Conservation (phyloP, 2,329 filamentous ascomycete genomes). For the Zalaria obscura region DNA sequence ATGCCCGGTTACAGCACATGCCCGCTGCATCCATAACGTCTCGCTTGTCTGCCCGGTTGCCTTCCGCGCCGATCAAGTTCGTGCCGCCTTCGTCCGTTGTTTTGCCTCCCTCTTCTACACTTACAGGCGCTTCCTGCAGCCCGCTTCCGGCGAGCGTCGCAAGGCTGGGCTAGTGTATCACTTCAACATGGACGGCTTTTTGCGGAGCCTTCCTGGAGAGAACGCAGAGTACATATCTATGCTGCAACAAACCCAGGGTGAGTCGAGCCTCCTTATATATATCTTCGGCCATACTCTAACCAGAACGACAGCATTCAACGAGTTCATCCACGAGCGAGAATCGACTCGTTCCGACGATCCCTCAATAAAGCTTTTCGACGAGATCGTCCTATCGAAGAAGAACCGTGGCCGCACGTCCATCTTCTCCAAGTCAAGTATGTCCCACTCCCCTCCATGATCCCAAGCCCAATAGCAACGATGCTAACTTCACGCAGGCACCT, state of each 20-base stretch:
- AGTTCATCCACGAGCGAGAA: constrained; percentile 75
- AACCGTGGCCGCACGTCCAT: constrained; percentile 53
- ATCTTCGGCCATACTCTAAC: not conserved
- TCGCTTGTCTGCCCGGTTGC: constrained; percentile 52
- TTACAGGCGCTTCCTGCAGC: constrained; percentile 48
- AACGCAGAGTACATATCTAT: constrained; percentile 49
- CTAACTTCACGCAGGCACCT: constrained; percentile 21
- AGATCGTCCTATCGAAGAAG: constrained; percentile 68
- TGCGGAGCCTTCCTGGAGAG: constrained; percentile 49
- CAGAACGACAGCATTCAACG: constrained; percentile 47
- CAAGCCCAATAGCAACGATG: constrained; percentile 1
- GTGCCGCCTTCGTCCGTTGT: constrained; percentile 53
- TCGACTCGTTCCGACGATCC: constrained; percentile 47
- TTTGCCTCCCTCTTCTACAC: constrained; percentile 57
- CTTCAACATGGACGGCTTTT: constrained; percentile 54
- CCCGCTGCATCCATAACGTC: constrained; percentile 44
- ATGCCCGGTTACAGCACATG: constrained; percentile 43
- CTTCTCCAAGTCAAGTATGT: constrained; percentile 43
- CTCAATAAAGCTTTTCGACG: constrained; percentile 63
- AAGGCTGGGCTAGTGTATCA: constrained; percentile 47
- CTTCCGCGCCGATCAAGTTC: constrained; percentile 52
- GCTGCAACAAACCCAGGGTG: constrained; percentile 50
- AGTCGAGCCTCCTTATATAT: constrained; percentile 4
- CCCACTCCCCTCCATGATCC: constrained; percentile 40
- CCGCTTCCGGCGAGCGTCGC: constrained; percentile 45